Percentiles rank a stretch among this genome's conserved stretches.
Conservation (phyloP, 345 rosid species). For the Populus simonii region DNA sequence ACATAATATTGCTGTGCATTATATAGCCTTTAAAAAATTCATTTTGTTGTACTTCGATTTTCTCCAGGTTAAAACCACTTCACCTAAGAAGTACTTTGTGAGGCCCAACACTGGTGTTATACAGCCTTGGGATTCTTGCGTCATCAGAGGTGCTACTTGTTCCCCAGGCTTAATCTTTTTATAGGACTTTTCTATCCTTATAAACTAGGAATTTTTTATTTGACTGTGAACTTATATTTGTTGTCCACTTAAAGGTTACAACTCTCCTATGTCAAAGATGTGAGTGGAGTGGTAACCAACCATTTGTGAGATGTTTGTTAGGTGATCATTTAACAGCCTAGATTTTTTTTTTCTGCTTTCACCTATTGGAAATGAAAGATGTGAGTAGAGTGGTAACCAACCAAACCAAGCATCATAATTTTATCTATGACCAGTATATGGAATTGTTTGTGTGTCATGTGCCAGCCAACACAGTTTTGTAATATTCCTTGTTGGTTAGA, state of each 20-base stretch:
- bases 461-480: background rate
- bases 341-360: slow-evolving; percentile 1
- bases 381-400: too few relatives aligned
- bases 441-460: background rate
- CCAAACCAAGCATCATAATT: background rate
- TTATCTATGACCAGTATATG: background rate
- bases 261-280: background rate
- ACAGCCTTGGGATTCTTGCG: slow-evolving; percentile 73
- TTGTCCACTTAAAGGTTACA: background rate
- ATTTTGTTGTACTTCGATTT: background rate
- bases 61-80: slow-evolving; percentile 88
- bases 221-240: background rate
- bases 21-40: background rate
- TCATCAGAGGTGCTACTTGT: slow-evolving; percentile 58
- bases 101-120: slow-evolving; percentile 87
- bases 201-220: background rate
- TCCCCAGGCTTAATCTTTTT: background rate
- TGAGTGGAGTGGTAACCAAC: background rate
- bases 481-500: background rate
- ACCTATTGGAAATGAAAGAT: background rate
- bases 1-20: background rate
- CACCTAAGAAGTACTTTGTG: slow-evolving; percentile 95
- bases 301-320: background rate
- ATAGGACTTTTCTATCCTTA: background rate
- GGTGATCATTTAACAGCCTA: background rate